Percentiles rank a stretch among this genome's conserved stretches.
Evolutionary conservation across 441 rosid species (phyloP).

Genomic region (Bruguiera hainesii): DNA sequence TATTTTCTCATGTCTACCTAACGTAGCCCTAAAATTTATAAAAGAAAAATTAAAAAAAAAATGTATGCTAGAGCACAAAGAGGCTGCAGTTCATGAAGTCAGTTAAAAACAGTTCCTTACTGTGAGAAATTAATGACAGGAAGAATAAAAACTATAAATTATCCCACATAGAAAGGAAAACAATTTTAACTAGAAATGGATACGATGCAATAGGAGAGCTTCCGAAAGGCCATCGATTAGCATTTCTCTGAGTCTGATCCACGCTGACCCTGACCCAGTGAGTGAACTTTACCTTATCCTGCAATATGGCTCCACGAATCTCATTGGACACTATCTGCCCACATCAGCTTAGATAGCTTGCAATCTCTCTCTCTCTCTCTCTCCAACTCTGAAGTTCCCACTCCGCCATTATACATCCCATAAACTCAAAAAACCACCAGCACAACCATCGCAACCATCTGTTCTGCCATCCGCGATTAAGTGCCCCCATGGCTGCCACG

Average conservation of each 20-base stretch:
- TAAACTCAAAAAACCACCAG: constrained; percentile 22
- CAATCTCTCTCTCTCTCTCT: background rate
- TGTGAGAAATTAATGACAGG: no score
- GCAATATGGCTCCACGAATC: background rate
- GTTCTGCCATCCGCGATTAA: background rate
- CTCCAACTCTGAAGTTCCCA: background rate
- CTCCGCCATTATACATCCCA: constrained; percentile 2
- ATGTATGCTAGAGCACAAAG: no score
- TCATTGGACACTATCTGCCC: constrained; percentile 40
- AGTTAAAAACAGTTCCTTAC: no score
- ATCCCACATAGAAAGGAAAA: no score
- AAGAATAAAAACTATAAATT: no score
- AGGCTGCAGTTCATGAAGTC: no score
- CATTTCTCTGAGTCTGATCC: constrained; percentile 9
- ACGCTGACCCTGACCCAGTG: background rate
- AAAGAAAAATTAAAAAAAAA: no score
- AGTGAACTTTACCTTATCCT: constrained; percentile 30
- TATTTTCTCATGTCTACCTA: no score
- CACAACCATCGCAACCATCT: constrained; percentile 5
- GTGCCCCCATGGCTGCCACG: constrained; percentile 36
- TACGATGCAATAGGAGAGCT: no score
- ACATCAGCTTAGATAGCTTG: constrained; percentile 31
- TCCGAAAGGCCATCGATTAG: no score
- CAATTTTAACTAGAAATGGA: no score
- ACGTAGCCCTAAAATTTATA: no score